phyloP scores from a whole-genome alignment of 176 grass and related monocot genomes.

The Triticum dicoccoides region DNA sequence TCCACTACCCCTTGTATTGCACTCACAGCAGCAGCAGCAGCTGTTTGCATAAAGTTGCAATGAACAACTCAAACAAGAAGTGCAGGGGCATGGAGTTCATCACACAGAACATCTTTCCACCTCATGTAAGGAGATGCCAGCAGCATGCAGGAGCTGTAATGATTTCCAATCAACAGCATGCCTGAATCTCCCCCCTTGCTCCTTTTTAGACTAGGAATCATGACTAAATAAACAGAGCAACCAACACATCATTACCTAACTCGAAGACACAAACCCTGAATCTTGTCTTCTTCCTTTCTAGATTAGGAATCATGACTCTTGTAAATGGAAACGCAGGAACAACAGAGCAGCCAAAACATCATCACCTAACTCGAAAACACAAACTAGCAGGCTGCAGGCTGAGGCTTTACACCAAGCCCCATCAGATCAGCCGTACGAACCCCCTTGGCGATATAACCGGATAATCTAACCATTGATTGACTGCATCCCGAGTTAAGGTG shows the following conservation, averaged over 20 bases:
- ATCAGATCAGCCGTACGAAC: background rate
- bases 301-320: no score
- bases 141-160: background rate
- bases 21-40: background rate
- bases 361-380: no score
- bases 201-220: background rate
- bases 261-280: background rate
- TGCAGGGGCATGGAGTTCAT: background rate
- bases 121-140: background rate
- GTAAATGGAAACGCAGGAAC: no score
- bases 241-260: background rate
- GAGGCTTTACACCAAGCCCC: background rate
- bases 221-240: background rate
- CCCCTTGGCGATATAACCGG: background rate
- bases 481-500: background rate
- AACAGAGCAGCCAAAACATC: no score
- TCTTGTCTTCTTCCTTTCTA: background rate
- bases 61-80: background rate
- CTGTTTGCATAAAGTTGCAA: conserved; percentile 4
- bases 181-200: background rate
- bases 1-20: conserved; percentile 13
- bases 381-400: background rate
- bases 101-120: background rate
- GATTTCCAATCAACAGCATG: background rate
- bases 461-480: background rate